Conservation (phyloP, 106 monocot genomes). For the Amphibolis antarctica region DNA sequence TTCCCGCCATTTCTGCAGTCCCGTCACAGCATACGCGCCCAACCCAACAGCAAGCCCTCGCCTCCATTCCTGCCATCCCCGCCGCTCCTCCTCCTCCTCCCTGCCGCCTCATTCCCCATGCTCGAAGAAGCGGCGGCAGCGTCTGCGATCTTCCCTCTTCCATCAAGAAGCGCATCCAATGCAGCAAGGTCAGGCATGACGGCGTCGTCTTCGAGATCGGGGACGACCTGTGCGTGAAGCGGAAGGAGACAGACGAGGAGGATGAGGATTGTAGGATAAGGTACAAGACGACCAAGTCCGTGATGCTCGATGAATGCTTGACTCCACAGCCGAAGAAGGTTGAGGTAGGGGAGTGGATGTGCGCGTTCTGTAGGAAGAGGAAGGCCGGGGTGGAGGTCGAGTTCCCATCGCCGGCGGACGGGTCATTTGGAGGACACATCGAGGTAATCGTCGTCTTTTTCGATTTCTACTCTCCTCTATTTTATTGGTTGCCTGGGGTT, state of each 20-base stretch:
- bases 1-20: too few species aligned
- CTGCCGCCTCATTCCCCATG: too few species aligned
- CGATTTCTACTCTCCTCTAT: too few species aligned
- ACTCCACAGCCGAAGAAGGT: constrained; percentile 57
- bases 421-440: too few species aligned
- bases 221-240: constrained; percentile 82
- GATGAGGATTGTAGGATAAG: constrained; percentile 63
- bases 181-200: constrained; percentile 60
- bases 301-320: constrained; percentile 91
- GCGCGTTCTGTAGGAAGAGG: constrained; percentile 46
- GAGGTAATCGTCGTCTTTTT: too few species aligned
- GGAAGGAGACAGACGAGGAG: constrained; percentile 43
- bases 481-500: too few species aligned
- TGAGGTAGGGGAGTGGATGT: constrained; percentile 80
- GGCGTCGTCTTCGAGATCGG: constrained; percentile 59
- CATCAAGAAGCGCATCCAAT: constrained; percentile 28
- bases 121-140: constrained; percentile 27
- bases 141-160: background rate
- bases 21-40: too few species aligned
- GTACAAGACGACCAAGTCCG: constrained; percentile 25
- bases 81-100: constrained; percentile 11
- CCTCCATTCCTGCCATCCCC: too few species aligned
- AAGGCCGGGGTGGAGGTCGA: constrained; percentile 47
- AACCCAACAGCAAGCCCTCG: too few species aligned
- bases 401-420: constrained; percentile 53